Evolutionary conservation across 2,329 filamentous ascomycete species (phyloP).

Genomic region (Penicillium sp.): DNA sequence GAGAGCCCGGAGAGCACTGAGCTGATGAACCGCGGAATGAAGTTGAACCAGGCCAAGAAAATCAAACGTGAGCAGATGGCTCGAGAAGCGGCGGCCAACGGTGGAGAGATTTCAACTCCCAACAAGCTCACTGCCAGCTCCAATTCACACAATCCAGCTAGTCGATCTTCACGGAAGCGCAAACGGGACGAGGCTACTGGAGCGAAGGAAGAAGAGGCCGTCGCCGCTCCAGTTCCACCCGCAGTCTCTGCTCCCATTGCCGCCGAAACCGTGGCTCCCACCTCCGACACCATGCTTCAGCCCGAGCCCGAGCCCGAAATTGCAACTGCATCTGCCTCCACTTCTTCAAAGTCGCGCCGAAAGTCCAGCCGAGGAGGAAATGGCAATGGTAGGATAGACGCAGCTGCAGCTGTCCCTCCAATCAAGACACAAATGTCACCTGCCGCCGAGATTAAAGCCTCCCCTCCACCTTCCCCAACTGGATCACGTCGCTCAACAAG

Average conservation of each 20-base stretch:
- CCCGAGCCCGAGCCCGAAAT: not conserved
- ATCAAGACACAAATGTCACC: constrained; percentile 22
- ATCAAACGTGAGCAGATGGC: constrained; percentile 59
- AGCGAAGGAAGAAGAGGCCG: constrained; percentile 17
- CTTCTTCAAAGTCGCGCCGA: constrained; percentile 30
- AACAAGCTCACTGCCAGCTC: constrained; percentile 10
- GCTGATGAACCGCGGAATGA: constrained; percentile 62
- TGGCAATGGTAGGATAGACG: constrained; percentile 25
- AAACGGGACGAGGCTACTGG: constrained; percentile 57
- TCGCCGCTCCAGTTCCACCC: not conserved
- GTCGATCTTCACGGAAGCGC: constrained; percentile 51
- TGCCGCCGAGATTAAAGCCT: constrained; percentile 26
- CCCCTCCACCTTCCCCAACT: constrained; percentile 29
- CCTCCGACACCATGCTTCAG: not conserved
- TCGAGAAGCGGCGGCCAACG: constrained; percentile 51
- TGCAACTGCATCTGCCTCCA: not conserved
- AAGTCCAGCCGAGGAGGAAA: constrained; percentile 49
- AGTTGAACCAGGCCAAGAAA: constrained; percentile 64
- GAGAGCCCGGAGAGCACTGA: constrained; percentile 46
- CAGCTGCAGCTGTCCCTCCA: constrained; percentile 33
- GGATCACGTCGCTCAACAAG: constrained; percentile 31
- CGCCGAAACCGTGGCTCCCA: constrained; percentile 3
- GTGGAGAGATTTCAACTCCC: constrained; percentile 12
- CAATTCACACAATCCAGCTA: constrained; percentile 28
- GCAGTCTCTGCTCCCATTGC: constrained; percentile 9